Percentiles rank a stretch among this genome's conserved stretches.
These are phyloP conservation scores for Aspergillus amoenus DNA, from an alignment of 2,329 filamentous ascomycete species.

Conservation along the genomic window DNA sequence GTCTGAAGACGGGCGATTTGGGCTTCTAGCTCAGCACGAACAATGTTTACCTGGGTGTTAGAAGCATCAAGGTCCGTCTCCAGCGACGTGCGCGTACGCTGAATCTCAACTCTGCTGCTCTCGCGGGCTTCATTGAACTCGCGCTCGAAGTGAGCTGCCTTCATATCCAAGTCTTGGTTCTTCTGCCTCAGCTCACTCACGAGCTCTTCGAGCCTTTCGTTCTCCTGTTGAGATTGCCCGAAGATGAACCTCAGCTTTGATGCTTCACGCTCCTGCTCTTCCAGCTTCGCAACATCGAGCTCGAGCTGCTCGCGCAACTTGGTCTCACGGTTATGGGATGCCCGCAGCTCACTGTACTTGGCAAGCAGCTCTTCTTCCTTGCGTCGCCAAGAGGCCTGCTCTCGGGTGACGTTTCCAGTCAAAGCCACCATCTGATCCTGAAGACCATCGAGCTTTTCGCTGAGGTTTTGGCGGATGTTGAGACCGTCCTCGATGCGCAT, in stretches of 20 bases:
- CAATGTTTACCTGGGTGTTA: conserved; percentile 80
- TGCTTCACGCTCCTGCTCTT: conserved; percentile 72
- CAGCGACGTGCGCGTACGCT: conserved; percentile 74
- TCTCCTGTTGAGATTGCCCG: conserved; percentile 60
- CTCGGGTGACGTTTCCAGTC: conserved; percentile 75
- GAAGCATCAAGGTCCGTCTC: conserved; percentile 80
- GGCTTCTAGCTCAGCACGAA: conserved; percentile 77
- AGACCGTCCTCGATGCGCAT: conserved; percentile 83
- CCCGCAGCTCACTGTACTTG: conserved; percentile 55
- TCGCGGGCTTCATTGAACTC: conserved; percentile 84
- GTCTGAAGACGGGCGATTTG: conserved; percentile 70
- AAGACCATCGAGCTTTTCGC: conserved; percentile 77
- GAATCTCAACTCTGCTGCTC: conserved; percentile 73
- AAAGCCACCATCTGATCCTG: conserved; percentile 84
- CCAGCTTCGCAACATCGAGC: conserved; percentile 59
- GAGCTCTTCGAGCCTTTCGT: conserved; percentile 63
- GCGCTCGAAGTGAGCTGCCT: conserved; percentile 68
- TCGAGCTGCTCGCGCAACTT: conserved; percentile 62
- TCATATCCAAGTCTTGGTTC: conserved; percentile 70
- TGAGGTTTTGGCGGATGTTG: conserved; percentile 78
- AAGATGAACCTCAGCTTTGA: conserved; percentile 78
- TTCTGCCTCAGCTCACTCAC: conserved; percentile 50
- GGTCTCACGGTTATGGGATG: conserved; percentile 66
- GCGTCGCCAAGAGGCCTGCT: conserved; percentile 76
- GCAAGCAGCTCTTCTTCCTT: conserved; percentile 59